Conservation (phyloP, 345 rosid species). For the Capsella bursapastoris region DNA sequence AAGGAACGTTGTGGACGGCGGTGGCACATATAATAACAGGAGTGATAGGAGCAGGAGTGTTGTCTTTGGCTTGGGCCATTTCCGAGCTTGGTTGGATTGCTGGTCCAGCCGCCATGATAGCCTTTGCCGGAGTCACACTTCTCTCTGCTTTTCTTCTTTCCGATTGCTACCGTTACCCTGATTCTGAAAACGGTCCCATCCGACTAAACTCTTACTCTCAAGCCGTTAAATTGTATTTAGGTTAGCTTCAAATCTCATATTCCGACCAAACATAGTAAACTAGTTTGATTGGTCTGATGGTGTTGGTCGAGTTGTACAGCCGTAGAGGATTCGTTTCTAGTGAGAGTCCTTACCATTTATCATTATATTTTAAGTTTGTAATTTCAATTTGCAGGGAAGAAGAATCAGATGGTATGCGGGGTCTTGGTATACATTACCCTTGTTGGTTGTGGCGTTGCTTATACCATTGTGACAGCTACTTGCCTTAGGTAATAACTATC, state of each 20-base stretch:
- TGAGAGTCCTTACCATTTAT: too few relatives aligned
- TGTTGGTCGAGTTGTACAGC: too few relatives aligned
- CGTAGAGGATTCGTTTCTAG: too few relatives aligned
- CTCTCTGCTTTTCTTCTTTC: conserved; percentile 54
- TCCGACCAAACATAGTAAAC: neutral
- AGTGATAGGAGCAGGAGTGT: conserved; percentile 81
- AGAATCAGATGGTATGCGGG: conserved; percentile 53
- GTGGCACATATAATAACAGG: conserved; percentile 13
- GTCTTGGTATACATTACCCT: conserved; percentile 57
- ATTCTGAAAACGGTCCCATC: conserved; percentile 53
- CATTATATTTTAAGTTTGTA: too few relatives aligned
- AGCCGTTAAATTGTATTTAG: conserved; percentile 62
- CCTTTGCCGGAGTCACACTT: conserved; percentile 57
- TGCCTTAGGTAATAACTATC: conserved; percentile 55
- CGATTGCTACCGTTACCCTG: conserved; percentile 59
- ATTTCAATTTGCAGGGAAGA: conserved; percentile 18
- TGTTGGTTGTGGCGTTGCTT: conserved; percentile 58
- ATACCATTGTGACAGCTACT: conserved; percentile 65
- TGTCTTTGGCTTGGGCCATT: conserved; percentile 74
- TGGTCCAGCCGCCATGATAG: conserved; percentile 55
- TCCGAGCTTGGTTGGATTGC: conserved; percentile 79
- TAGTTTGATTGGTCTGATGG: neutral
- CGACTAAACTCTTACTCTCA: conserved; percentile 51
- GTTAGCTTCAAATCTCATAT: conserved; percentile 31
- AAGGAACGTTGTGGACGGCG: too few relatives aligned